A percentile compares a stretch with the other conserved stretches of the same genome.
These are phyloP conservation scores for Lipomyces mesembrius DNA, from an alignment of 805 yeast genomes.

Conservation along the genomic window DNA sequence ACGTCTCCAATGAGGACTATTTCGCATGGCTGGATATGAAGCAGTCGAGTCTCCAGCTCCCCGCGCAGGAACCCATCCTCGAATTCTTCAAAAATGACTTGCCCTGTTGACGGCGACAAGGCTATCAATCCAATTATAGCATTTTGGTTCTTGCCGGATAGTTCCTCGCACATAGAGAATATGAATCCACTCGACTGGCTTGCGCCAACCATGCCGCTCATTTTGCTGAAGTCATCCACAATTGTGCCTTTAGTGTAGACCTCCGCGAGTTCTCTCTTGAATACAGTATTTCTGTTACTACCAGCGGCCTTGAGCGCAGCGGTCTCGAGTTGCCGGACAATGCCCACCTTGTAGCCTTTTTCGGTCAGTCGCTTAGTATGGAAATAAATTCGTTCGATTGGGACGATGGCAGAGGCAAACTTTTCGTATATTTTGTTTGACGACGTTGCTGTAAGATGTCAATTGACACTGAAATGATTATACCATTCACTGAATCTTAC, in stretches of 20 bases:
- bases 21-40: conserved; percentile 79
- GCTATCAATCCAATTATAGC: conserved; percentile 57
- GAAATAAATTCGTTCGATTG: conserved; percentile 71
- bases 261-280: conserved; percentile 68
- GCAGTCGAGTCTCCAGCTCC: conserved; percentile 72
- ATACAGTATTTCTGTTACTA: conserved; percentile 60
- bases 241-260: conserved; percentile 85
- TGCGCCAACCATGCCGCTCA: conserved; percentile 28
- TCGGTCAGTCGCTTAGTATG: conserved; percentile 71
- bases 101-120: conserved; percentile 75
- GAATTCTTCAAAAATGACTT: conserved; percentile 72
- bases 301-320: conserved; percentile 68
- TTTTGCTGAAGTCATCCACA: conserved; percentile 59
- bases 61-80: conserved; percentile 60
- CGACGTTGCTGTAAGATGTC: conserved; percentile 2
- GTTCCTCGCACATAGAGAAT: conserved; percentile 30
- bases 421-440: conserved; percentile 56
- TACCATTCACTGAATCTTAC: conserved; percentile 22
- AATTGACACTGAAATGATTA: neutral
- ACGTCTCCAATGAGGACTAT: conserved; percentile 55
- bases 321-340: conserved; percentile 83
- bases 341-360: conserved; percentile 79
- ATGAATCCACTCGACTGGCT: conserved; percentile 26
- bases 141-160: conserved; percentile 21
- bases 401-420: conserved; percentile 85